Conservation (phyloP, 1,284 basidiomycete species). For the Tilletia walkeri region DNA sequence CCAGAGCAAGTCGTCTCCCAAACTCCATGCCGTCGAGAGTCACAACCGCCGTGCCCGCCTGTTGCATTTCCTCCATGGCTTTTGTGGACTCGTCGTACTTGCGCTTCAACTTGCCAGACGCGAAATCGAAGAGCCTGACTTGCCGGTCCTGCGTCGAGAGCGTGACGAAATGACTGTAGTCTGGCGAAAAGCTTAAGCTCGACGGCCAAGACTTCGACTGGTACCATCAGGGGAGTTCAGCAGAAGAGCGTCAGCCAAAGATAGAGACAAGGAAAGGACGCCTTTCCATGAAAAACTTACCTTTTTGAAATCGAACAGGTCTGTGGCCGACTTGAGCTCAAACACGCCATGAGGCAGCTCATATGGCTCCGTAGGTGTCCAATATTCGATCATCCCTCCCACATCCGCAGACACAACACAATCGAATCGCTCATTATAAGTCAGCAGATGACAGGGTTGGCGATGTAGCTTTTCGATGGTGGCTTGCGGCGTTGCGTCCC, state of each 20-base stretch:
- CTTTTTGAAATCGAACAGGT: constrained; percentile 98
- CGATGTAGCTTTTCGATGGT: constrained; percentile 75
- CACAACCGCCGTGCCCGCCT: constrained; percentile 74
- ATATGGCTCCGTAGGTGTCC: constrained; percentile 84
- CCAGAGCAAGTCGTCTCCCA: constrained; percentile 85
- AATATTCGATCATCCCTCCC: constrained; percentile 93
- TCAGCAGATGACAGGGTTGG: constrained; percentile 84
- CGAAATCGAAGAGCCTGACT: constrained; percentile 88
- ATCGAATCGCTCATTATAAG: constrained; percentile 87
- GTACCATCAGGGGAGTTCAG: no score
- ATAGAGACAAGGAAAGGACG: no score
- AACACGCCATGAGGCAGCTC: constrained; percentile 69
- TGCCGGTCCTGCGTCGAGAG: constrained; percentile 89
- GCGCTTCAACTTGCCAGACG: constrained; percentile 81
- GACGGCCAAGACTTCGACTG: constrained; percentile 88
- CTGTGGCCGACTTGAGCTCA: constrained; percentile 85
- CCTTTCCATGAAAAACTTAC: constrained; percentile 57
- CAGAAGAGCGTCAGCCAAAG: no score
- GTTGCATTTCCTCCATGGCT: constrained; percentile 85
- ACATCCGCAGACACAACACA: constrained; percentile 92
- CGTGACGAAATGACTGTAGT: constrained; percentile 81
- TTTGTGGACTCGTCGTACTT: constrained; percentile 92
- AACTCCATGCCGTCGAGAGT: constrained; percentile 99
- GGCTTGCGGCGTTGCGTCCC: constrained; percentile 73
- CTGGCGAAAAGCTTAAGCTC: constrained; percentile 84